Evolutionary conservation across 164 flowering plant genomes (phyloP), one percentile per base, ranked within the genome.

Genomic region (Umbellularia californica): DNA sequence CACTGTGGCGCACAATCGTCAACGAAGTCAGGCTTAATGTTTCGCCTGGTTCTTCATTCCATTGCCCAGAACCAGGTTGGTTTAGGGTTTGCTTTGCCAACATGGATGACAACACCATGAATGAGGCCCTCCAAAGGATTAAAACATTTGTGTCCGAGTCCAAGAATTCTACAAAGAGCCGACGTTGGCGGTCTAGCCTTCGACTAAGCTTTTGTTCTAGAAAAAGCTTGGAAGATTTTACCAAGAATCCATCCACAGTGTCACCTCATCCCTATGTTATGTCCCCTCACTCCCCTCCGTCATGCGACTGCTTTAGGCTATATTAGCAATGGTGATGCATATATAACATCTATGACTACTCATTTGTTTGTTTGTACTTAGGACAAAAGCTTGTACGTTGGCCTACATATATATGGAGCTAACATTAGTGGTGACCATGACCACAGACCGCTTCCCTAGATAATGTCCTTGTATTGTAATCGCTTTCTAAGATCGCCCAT

Each of bases 21-120:
- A 22, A 89, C 20, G 87, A 90, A 0, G 92, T 90, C 0, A 93
- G 90, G 89, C 89, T 95, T 17, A 95, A 95, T 64, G 91, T 95
- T 1, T 95, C 99, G 3, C 98, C 99, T 0, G 99, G 99, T 1
- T 83, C 86, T 0, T 90, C 97, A 5, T 95, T 90, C 65, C 97
- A 90, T 52, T 93, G 98, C 84, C 52, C 86, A 0, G 94, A 93
- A 69, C 90, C 98, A 0, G 99, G 99, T 3, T 95, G 99, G 99
- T 93, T 91, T 58, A 66, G 75, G 71, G 79, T 77, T 27, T 77
- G 79, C 68, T 77, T 77, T 50, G 79, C 79, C n/a, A 72, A 72
- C 75, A 77, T 77, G 93, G 91, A 89, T 72, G 87, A 55, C 5
- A 15, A 14, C 20, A 55, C 60, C 60, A 55, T 55, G 60, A 55